A percentile compares a stretch with the other conserved stretches of the same genome.
These are phyloP conservation scores for Phallus indusiatus DNA, from an alignment of 768 basidiomycete species.

Conservation along the genomic window DNA sequence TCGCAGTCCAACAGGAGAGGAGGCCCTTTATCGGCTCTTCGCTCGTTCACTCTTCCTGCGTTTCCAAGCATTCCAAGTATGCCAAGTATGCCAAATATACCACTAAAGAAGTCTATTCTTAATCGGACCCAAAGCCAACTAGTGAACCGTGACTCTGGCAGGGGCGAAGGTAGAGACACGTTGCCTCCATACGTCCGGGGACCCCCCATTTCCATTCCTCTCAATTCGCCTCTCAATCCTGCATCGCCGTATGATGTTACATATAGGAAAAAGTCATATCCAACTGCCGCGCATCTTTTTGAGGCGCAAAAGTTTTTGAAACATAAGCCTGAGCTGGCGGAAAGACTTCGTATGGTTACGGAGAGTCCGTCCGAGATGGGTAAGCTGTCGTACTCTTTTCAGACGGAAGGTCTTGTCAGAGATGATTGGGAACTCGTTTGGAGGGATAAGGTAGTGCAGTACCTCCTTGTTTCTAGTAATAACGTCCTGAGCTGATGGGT, in stretches of 20 bases:
- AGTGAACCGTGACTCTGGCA: too few relatives aligned
- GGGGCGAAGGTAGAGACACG: constrained; percentile 41
- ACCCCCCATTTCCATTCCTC: constrained; percentile 9
- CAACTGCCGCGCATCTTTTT: constrained; percentile 64
- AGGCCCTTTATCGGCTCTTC: neutral
- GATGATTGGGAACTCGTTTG: constrained; percentile 50
- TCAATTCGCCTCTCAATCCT: constrained; percentile 51
- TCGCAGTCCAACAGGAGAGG: neutral
- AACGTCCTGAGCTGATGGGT: neutral
- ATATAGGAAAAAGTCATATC: constrained; percentile 46
- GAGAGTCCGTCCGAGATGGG: constrained; percentile 31
- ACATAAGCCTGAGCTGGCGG: constrained; percentile 41
- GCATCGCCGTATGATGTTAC: constrained; percentile 45
- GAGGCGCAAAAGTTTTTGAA: constrained; percentile 65
- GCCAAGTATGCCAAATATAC: too few relatives aligned
- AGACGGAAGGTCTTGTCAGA: constrained; percentile 28
- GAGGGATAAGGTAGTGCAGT: constrained; percentile 36
- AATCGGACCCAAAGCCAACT: too few relatives aligned
- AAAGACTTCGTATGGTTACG: constrained; percentile 39
- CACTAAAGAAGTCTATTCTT: too few relatives aligned
- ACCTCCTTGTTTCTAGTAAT: neutral
- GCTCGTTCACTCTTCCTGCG: too few relatives aligned
- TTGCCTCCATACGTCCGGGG: constrained; percentile 29
- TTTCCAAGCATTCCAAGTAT: too few relatives aligned
- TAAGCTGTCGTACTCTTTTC: constrained; percentile 21